These are phyloP conservation scores for Pichia deserticola DNA, from an alignment of 805 yeast genomes.

Conservation along the genomic window DNA sequence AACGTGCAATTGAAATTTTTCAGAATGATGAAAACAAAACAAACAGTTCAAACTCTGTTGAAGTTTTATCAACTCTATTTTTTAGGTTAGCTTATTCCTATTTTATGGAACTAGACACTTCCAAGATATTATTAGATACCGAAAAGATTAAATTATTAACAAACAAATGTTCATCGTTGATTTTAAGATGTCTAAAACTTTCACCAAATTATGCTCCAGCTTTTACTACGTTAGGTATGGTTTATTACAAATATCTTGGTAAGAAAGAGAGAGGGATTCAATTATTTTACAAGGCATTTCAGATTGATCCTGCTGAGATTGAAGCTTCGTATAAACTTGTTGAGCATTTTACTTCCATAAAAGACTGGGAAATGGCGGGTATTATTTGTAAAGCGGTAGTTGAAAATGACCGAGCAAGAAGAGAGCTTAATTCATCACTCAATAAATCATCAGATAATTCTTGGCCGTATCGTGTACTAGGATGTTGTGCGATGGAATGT, in stretches of 20 bases:
- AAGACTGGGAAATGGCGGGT: slow-evolving; percentile 84
- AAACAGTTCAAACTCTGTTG: slow-evolving; percentile 38
- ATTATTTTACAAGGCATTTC: slow-evolving; percentile 86
- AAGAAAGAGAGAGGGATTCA: slow-evolving; percentile 70
- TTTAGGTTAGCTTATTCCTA: slow-evolving; percentile 74
- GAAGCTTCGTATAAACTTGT: slow-evolving; percentile 69
- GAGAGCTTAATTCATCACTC: slow-evolving; percentile 25
- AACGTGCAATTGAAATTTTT: slow-evolving; percentile 30
- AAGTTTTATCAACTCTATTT: slow-evolving; percentile 48
- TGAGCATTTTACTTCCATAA: slow-evolving; percentile 52
- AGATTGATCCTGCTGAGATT: slow-evolving; percentile 69
- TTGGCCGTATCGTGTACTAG: slow-evolving; percentile 90
- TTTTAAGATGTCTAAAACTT: slow-evolving; percentile 56
- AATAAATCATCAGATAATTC: slow-evolving; percentile 30
- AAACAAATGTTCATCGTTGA: slow-evolving; percentile 19
- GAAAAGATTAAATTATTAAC: not conserved
- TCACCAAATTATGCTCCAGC: slow-evolving; percentile 67
- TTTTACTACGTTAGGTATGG: slow-evolving; percentile 70
- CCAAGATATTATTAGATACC: slow-evolving; percentile 4
- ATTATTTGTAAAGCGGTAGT: slow-evolving; percentile 61
- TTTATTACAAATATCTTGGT: slow-evolving; percentile 51
- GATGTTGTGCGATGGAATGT: slow-evolving; percentile 63
- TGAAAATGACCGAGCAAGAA: slow-evolving; percentile 52
- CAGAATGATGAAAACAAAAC: not conserved
- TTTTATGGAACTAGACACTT: slow-evolving; percentile 28